phyloP scores from a whole-genome alignment of 306 rosid genomes.

The Pueraria montana region DNA sequence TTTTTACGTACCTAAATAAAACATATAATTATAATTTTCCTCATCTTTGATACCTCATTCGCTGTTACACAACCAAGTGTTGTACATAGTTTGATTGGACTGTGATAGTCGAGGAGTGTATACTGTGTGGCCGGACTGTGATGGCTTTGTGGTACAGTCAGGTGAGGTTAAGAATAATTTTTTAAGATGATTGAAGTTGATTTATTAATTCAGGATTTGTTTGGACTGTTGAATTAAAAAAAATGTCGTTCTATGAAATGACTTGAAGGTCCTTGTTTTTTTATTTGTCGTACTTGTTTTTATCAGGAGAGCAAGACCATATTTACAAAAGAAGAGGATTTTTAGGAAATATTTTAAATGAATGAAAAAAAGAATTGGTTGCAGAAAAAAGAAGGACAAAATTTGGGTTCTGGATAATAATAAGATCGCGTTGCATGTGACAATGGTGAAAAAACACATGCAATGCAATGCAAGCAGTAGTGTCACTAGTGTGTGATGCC shows the following conservation, averaged over 20 bases:
- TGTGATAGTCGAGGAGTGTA: background rate
- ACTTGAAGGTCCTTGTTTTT: slow-evolving; percentile 51
- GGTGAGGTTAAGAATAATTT: slow-evolving; percentile 41
- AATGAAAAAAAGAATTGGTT: background rate
- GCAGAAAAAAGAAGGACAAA: background rate
- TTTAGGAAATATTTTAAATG: background rate
- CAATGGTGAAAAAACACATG: slow-evolving; percentile 7
- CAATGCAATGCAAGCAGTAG: background rate
- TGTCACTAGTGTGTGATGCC: background rate
- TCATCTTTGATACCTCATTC: slow-evolving; percentile 33
- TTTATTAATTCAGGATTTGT: slow-evolving; percentile 32
- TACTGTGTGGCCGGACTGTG: slow-evolving; percentile 43
- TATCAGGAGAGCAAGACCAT: background rate
- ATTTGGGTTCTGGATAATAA: background rate
- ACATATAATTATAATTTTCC: background rate
- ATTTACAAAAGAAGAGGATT: background rate
- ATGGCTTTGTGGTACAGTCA: slow-evolving; percentile 23
- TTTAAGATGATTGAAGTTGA: background rate
- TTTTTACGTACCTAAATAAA: background rate
- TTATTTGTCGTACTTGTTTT: background rate
- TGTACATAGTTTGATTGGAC: slow-evolving; percentile 38
- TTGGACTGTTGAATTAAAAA: slow-evolving; percentile 10
- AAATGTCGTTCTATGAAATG: slow-evolving; percentile 37
- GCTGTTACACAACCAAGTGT: slow-evolving; percentile 19
- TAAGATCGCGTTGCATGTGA: slow-evolving; percentile 13